Base-by-base conservation (phyloP, 176 grass and related monocot species). In the Rhynchospora tenuis region DNA sequence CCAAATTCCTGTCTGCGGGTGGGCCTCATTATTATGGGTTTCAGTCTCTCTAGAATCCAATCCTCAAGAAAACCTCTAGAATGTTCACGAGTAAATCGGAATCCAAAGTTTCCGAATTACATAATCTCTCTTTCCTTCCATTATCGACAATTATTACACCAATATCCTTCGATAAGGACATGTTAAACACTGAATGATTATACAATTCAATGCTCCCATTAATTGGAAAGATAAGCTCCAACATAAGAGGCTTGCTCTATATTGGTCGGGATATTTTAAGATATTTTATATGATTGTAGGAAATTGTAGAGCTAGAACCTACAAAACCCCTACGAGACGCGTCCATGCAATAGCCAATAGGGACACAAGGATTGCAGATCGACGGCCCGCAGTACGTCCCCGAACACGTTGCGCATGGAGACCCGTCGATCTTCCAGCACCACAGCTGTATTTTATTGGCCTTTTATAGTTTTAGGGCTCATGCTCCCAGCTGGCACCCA, bases 31-130 rank as follows among this genome's bases (percentile, higher is more conserved):
- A 11, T 33, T n/a, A 50, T 65, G 13, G 60, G 46, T 81, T 59
- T 64, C 14, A 38, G 19, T 22, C 44, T 73, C 43, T 23, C 68
- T 14, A 16, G n/a, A 73, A 73, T 48, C 69, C 3, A 24, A 10
- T 73, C 48, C 22, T n/a, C 58, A 17, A 60, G 42, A 55, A 86
- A 88, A 27, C 44, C 51, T 77, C 43, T 88, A 88, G 54, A 73
- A 84, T 65, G 85, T 85, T 81, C 86, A 19, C 33, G 17, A 67
- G 83, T 89, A 86, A 89, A 81, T 86, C 64, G 55, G 55, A 78
- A 82, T 85, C 82, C 58, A 64, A 92, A 83, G 73, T 83, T 83
- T 68, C 79, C 19, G 1, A 59, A 6, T 20, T n/a, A 20, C n/a
- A n/a, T 4, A 1, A 3, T 16, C 4, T 16, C 6, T 7, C 7